phyloP scores from a whole-genome alignment of 306 rosid species.

The Cucurbita moschata region DNA sequence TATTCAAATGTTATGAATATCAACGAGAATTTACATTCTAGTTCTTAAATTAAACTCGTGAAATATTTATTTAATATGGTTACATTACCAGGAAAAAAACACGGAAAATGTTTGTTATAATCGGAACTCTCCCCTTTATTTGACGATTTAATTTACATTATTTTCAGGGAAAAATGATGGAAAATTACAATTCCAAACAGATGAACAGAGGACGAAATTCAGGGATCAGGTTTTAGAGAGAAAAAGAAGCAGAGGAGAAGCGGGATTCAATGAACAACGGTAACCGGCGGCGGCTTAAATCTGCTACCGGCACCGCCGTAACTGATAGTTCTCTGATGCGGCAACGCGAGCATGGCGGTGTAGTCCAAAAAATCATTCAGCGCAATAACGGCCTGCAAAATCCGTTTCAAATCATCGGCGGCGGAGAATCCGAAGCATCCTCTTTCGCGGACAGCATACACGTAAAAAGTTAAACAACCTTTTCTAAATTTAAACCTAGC shows the following conservation, averaged over 20 bases:
- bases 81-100: no score
- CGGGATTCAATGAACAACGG: conserved; percentile 54
- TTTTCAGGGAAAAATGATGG: not conserved
- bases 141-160: no score
- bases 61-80: no score
- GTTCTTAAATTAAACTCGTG: no score
- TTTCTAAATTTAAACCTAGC: conserved; percentile 91
- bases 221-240: not conserved
- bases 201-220: not conserved
- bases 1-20: no score
- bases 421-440: conserved; percentile 53
- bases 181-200: not conserved
- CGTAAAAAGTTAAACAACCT: conserved; percentile 83
- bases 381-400: conserved; percentile 57
- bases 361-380: conserved; percentile 93
- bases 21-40: no score
- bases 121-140: no score
- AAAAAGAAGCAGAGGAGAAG: not conserved
- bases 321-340: conserved; percentile 57
- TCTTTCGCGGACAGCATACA: conserved; percentile 54
- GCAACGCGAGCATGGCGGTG: conserved; percentile 87
- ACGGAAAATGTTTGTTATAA: no score
- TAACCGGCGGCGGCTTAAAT: conserved; percentile 5
- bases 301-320: conserved; percentile 14
- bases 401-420: conserved; percentile 49